Evolutionary conservation across 75 land plant species (phyloP).

Genomic region (Pinus taeda): DNA sequence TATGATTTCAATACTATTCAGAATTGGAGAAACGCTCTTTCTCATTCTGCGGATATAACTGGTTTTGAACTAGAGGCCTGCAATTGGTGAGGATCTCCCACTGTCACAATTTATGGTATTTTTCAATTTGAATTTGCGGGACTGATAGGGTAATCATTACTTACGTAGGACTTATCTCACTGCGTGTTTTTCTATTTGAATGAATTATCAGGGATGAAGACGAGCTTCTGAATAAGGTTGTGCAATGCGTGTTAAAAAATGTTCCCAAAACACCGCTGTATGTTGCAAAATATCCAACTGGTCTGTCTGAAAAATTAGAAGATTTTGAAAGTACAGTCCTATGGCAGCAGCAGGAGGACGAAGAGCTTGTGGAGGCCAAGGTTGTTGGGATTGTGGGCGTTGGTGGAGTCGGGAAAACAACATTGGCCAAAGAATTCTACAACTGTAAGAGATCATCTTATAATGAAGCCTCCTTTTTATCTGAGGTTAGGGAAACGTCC

Average conservation of each 20-base stretch:
- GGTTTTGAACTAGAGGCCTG: not conserved
- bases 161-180: not conserved
- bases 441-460: not conserved
- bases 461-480: not conserved
- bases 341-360: not conserved
- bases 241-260: not conserved
- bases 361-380: not conserved
- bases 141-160: not conserved
- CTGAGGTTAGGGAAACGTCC: not conserved
- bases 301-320: not conserved
- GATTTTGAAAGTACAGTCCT: not conserved
- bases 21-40: not conserved
- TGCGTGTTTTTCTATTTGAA: not conserved
- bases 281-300: not conserved
- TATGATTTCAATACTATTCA: not conserved
- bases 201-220: not conserved
- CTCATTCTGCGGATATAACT: not conserved
- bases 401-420: conserved; percentile 4
- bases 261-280: not conserved
- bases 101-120: not conserved
- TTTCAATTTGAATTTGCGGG: not conserved
- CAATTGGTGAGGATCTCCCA: not conserved
- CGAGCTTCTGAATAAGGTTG: not conserved
- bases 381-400: not conserved
- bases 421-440: not conserved